Evolutionary conservation across 805 yeast species (phyloP), one percentile per base, ranked within the genome.

Genomic region (Zygoascus biomembranicola): DNA sequence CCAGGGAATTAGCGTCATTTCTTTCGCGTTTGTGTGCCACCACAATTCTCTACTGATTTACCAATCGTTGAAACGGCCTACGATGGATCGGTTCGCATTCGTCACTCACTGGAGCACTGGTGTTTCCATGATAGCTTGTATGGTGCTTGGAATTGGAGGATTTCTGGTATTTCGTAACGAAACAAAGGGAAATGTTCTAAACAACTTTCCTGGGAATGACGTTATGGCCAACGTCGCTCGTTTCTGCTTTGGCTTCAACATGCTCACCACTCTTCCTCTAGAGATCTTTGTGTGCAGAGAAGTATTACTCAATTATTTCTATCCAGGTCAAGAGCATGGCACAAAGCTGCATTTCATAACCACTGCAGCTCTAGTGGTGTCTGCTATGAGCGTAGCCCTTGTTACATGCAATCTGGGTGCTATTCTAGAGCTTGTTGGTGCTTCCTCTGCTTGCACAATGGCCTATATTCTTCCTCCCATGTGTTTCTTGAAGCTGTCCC

Each of bases 1-100:
- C 65, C 96, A 90, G 68, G 96, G 97, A 1, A 81, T 90, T 28
- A 84, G 94, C n/a, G 96, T 90, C 49, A 88, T 90, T 32, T 89
- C 97, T 0, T 90, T 90, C 72, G 98, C 98, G 1, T 77, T 92
- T 59, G 97, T 90, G 2, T 90, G 98, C 65, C 98, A 90, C 65
- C 98, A 90, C 67, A 90, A 90, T 66, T 89, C 97, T 0, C 80
- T 92, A 31, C 85, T 90, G 63, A 92, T 90, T 45, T 90, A 84
- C 71, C 88, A 87, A 64, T 88, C 97, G 0, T 76, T 92, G 63
- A 78, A 77, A 58, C 79, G 78, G 19, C 92, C 96, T 5, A 82
- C 95, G 2, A 65, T 89, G 59, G 83, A 81, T 57, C 75, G 90
- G 57, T 90, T 90, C 65, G 77, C 87, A 44, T 74, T 70, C 43